These are phyloP conservation scores for Seiridium unicorne DNA, from an alignment of 2,329 filamentous ascomycete species.

Conservation along the genomic window DNA sequence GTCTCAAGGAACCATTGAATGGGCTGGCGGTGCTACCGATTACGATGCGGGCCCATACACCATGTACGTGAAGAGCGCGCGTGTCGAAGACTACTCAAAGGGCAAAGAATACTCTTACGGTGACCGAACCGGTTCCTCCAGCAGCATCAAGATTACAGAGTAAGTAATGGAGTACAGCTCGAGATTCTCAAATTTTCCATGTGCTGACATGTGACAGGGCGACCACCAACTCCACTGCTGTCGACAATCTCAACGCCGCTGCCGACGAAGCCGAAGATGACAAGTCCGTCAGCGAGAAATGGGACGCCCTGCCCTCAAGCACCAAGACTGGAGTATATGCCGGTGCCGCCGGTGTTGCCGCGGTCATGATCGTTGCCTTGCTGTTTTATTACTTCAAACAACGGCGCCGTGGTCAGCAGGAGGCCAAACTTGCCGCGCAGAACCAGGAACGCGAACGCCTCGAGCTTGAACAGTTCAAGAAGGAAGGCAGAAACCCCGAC, in stretches of 20 bases:
- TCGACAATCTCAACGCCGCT: slow-evolving; percentile 39
- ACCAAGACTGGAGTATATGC: slow-evolving; percentile 55
- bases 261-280: slow-evolving; percentile 25
- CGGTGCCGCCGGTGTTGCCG: slow-evolving; percentile 42
- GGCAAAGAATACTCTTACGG: slow-evolving; percentile 65
- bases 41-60: slow-evolving; percentile 66
- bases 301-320: slow-evolving; percentile 45
- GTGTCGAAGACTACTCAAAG: slow-evolving; percentile 56
- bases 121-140: slow-evolving; percentile 58
- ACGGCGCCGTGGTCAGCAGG: slow-evolving; percentile 48
- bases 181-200: not conserved
- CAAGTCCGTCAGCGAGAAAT: slow-evolving; percentile 51
- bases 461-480: slow-evolving; percentile 50
- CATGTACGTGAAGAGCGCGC: slow-evolving; percentile 68
- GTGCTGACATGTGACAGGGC: slow-evolving; percentile 15
- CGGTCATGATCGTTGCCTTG: slow-evolving; percentile 27
- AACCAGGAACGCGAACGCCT: slow-evolving; percentile 45
- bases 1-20: slow-evolving; percentile 58
- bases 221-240: slow-evolving; percentile 58
- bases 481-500: slow-evolving; percentile 47
- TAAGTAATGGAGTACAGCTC: slow-evolving; percentile 33
- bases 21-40: slow-evolving; percentile 70
- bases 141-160: slow-evolving; percentile 60
- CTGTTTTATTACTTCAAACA: slow-evolving; percentile 56
- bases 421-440: slow-evolving; percentile 46